Conservation (phyloP, 768 basidiomycete species). For the Mycena kentingensis region DNA sequence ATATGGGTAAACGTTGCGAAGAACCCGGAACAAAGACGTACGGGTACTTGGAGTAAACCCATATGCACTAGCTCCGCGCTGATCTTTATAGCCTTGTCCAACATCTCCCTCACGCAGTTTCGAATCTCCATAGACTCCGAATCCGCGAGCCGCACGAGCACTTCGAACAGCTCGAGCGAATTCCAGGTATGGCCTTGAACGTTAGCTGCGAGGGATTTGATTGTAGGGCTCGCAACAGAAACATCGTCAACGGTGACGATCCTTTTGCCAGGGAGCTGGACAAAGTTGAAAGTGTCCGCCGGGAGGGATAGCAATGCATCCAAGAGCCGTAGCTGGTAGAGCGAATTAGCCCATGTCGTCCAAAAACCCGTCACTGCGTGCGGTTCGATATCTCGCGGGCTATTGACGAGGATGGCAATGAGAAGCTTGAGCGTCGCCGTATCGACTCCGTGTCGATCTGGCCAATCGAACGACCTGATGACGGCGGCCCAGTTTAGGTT, state of each 20-base stretch:
- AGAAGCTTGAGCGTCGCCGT: slow-evolving; percentile 87
- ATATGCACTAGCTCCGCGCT: slow-evolving; percentile 94
- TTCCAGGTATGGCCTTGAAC: slow-evolving; percentile 96
- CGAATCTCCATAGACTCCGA: slow-evolving; percentile 72
- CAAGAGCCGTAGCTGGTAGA: slow-evolving; percentile 84
- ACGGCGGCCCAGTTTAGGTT: slow-evolving; percentile 79
- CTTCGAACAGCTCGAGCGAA: slow-evolving; percentile 85
- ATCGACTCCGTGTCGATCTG: slow-evolving; percentile 82
- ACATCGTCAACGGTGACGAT: slow-evolving; percentile 91
- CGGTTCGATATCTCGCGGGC: slow-evolving; percentile 71
- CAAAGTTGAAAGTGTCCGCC: slow-evolving; percentile 90
- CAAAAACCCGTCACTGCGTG: slow-evolving; percentile 88
- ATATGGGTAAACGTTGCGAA: slow-evolving; percentile 17
- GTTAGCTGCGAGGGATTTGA: slow-evolving; percentile 86
- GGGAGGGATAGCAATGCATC: slow-evolving; percentile 88
- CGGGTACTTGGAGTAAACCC: slow-evolving; percentile 88
- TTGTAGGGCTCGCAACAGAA: slow-evolving; percentile 81
- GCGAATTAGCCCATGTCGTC: slow-evolving; percentile 80
- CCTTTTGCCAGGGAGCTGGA: slow-evolving; percentile 78
- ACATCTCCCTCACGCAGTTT: slow-evolving; percentile 81
- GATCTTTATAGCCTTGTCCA: slow-evolving; percentile 92
- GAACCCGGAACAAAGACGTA: slow-evolving; percentile 42
- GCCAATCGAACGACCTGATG: slow-evolving; percentile 84
- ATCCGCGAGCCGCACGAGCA: slow-evolving; percentile 78
- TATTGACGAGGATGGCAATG: slow-evolving; percentile 83